phyloP scores from a whole-genome alignment of 108 stramenopile genomes.

The Discostella pseudostelligera region DNA sequence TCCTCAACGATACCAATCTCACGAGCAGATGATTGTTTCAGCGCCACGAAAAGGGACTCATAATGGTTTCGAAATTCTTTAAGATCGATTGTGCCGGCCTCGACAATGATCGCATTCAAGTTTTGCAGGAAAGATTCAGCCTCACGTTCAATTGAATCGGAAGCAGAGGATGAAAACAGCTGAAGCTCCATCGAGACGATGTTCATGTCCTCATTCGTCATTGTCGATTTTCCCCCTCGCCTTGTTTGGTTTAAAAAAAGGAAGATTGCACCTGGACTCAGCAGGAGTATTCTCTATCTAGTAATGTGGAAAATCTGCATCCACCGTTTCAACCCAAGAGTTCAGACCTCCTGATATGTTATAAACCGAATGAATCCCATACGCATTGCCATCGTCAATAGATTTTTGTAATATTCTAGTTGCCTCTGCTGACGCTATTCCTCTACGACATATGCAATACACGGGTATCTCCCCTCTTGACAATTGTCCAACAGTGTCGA shows the following conservation, averaged over 20 bases:
- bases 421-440: conserved; percentile 66
- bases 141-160: conserved; percentile 3
- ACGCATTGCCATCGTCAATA: conserved; percentile 21
- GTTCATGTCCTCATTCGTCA: not conserved
- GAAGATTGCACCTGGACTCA: no score
- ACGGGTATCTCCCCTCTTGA: conserved; percentile 57
- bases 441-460: conserved; percentile 81
- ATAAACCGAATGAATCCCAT: conserved; percentile 53
- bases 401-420: conserved; percentile 54
- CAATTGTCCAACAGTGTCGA: conserved; percentile 41
- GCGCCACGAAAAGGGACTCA: no score
- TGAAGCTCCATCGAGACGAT: not conserved
- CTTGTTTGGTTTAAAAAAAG: no score
- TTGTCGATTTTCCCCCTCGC: not conserved
- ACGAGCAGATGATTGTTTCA: no score
- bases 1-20: no score
- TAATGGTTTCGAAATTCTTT: no score
- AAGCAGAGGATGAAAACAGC: conserved; percentile 6
- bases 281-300: conserved; percentile 32
- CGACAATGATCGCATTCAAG: conserved; percentile 17
- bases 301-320: conserved; percentile 74
- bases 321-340: conserved; percentile 68
- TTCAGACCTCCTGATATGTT: conserved; percentile 77
- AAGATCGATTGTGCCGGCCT: conserved; percentile 11
- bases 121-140: conserved; percentile 12